Base-by-base conservation (phyloP, 2,329 filamentous ascomycete species). In the Lachnum nothofagi region DNA sequence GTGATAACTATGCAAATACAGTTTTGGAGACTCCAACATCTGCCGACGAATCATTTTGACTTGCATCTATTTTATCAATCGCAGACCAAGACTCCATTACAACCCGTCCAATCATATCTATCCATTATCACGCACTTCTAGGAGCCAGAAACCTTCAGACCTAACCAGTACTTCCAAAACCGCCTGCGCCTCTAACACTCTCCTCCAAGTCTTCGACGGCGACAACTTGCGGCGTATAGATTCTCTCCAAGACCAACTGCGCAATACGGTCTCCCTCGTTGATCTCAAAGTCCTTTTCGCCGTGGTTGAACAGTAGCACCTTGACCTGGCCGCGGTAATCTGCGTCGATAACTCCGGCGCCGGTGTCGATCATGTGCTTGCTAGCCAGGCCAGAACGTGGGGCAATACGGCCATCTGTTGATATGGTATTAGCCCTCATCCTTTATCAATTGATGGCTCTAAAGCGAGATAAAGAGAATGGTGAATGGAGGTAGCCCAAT, bases 301-400 rank as follows among this genome's bases (percentile, higher is more conserved):
- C 79, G 68, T 95, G 85, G 73, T 98, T 98, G 70, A 97, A 97
- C 44, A 98, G 80, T 58, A 98, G 77, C 22, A 98, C 86, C 75
- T 94, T 95, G 63, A 98, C 85, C 59, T 87, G 87, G 17, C 93
- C 93, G 29, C 93, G 81, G 74, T 98, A 98, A 70, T 98, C 93
- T 27, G 91, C 91, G 69, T 98, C 93, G 62, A 98, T 97, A 56
- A 98, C 93, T 46, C 93, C 93, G 0, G 93, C 93, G 54, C 94
- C 90, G 0, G 88, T 93, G 68, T 96, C 90, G 67, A 98, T 97
- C 71, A 91, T 93, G 73, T 97, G 83, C 74, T 98, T 98, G 52
- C 83, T 77, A 2, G 91, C 91, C 29, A 95, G 83, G 41, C 90
- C 90, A n/a, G 88, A 93, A 57, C 91, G 86, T 8, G 91, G 91